Percentiles rank a stretch among this genome's conserved stretches.
Conservation (phyloP, 257 asterid genomes). For the Salvia hispanica region DNA sequence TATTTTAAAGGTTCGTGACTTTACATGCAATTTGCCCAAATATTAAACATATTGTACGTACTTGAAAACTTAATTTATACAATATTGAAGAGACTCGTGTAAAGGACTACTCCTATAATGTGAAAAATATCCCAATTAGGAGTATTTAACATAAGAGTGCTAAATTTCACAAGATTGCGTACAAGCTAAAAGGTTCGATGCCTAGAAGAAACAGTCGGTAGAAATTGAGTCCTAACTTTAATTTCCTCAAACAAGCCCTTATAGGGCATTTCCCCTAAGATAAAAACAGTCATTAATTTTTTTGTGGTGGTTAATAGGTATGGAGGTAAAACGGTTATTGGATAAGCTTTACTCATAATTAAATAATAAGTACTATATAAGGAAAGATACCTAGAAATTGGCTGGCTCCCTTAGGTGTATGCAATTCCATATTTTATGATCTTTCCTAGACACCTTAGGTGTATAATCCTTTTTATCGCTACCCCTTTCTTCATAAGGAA, state of each 20-base stretch:
- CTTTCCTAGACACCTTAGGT: not conserved
- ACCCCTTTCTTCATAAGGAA: not conserved
- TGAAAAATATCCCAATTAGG: no score
- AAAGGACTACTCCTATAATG: no score
- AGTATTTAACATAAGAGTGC: no score
- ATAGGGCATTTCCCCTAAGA: not conserved
- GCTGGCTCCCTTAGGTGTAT: slow-evolving; percentile 3
- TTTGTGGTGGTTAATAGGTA: not conserved
- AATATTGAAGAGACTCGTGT: no score
- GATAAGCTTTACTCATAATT: slow-evolving; percentile 3
- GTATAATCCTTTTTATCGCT: not conserved
- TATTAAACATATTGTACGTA: no score
- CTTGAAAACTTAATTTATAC: no score
- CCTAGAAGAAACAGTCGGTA: no score
- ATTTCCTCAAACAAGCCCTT: not conserved
- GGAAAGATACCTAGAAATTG: not conserved
- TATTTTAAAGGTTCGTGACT: no score
- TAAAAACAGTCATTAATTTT: not conserved
- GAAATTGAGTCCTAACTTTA: no score
- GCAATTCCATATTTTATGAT: slow-evolving; percentile 7
- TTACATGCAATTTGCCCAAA: no score
- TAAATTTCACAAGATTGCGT: no score
- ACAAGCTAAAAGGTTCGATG: no score
- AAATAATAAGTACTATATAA: not conserved
- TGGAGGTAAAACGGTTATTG: slow-evolving; percentile 1